Evolutionary conservation across 306 rosid species (phyloP), one percentile per base, ranked within the genome.

Genomic region (Glycine tomentella): DNA sequence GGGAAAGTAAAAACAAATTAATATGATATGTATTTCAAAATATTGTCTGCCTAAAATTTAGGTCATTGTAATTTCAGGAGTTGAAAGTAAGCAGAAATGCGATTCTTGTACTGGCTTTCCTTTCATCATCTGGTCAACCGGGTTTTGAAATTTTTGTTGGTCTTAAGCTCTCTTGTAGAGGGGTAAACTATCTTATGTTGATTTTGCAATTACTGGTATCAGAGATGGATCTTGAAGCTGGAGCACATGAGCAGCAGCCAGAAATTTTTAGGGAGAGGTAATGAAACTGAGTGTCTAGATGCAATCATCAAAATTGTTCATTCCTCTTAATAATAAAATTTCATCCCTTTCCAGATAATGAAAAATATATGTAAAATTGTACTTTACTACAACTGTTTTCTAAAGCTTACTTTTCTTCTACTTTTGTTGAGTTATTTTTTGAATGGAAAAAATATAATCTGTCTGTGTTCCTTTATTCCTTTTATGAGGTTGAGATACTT

Each of bases 191-290:
- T 84, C 92, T 95, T 3, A 64, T 87, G 87, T 74, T 89, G 87
- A 93, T 91, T 82, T 84, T 95, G 86, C 95, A 89, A 87, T 83
- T 84, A 65, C 72, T 93, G 81, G 90, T 75, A 45, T 88, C 94
- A 1, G 89, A 84, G 87, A 80, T 87, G 38, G 97, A 89, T 46
- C 50, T 15, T 51, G 95, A 93, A 88, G 83, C 73, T 46, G 78
- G 65, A 67, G 80, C 66, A 25, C 14, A 53, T 58, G 69, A 85
- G n/a, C 84, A 84, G 76, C 76, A 72, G 8, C 79, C 87, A 6
- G 95, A 88, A 80, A 68, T 84, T 74, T 86, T 62, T 49, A 87
- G 80, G 84, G 97, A 93, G 87, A 91, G 99, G 99, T 93, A 95
- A 90, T 72, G 33, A 50, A 42, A 72, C 40, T 63, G 50, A 8